Conservation (phyloP, 352 stramenopile genomes). For the Phytophthora idaei region DNA sequence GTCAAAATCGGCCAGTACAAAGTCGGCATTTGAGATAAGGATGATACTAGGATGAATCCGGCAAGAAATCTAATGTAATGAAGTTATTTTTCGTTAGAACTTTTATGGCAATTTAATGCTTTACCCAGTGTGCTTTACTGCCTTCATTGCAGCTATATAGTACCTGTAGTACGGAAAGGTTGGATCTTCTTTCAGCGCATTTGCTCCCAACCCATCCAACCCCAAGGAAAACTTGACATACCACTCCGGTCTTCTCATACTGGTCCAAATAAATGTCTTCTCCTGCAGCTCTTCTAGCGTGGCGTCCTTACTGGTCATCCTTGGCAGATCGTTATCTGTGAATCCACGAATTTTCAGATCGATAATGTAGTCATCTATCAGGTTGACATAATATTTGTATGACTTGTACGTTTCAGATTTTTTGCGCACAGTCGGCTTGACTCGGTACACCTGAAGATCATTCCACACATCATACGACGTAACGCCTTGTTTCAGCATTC, state of each 20-base stretch:
- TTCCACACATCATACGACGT: conserved; percentile 19
- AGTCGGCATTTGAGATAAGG: too few relatives aligned
- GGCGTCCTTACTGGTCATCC: neutral
- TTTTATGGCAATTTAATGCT: too few relatives aligned
- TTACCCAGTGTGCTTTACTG: neutral
- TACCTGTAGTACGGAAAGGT: conserved; percentile 14
- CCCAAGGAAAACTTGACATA: conserved; percentile 23
- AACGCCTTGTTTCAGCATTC: conserved; percentile 7
- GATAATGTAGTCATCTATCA: conserved; percentile 16
- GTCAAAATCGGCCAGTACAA: too few relatives aligned
- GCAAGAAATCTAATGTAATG: too few relatives aligned
- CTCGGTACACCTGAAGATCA: neutral
- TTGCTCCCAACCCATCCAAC: conserved; percentile 8
- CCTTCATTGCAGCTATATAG: conserved; percentile 4
- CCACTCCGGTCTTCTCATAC: conserved; percentile 10
- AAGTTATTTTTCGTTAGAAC: too few relatives aligned
- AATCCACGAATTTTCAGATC: neutral
- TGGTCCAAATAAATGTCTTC: conserved; percentile 18
- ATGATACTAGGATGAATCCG: too few relatives aligned
- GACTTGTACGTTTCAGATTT: neutral
- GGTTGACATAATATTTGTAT: conserved; percentile 22
- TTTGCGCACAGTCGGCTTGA: neutral
- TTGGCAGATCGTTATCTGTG: neutral
- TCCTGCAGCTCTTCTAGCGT: neutral
- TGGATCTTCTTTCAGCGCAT: conserved; percentile 10